Base-by-base conservation (phyloP, 1,139 yeast species). In the Candida labiduridarum region DNA sequence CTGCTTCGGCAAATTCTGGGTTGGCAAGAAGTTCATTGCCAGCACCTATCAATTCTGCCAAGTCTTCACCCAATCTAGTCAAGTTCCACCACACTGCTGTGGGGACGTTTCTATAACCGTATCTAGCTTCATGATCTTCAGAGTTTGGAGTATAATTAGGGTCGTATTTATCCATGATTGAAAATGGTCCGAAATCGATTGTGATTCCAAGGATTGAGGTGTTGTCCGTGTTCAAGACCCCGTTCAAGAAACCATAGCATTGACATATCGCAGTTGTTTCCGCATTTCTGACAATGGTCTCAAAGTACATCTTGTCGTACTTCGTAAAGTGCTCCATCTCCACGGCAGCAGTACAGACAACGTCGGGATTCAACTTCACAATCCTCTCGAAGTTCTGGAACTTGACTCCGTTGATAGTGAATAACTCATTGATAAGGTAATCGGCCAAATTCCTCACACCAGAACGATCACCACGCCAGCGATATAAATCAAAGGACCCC, bases 111-210 rank as follows among this genome's bases (percentile, higher is more conserved):
- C 79, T 79, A 67, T 87, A 92, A 9, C 91, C 83, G 65, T 94
- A 94, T 45, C 97, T 74, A 27, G 72, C 66, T 49, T 76, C 73
- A 45, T 79, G 82, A 64, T 94, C 99, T 63, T 91, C 97, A 49
- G 91, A 92, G 63, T 94, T 94, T 1, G 98, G 95, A 0, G 97
- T 88, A 63, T 81, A 92, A 48, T 79, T 68, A 7, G 96, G 92
- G 61, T 90, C 85, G 64, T 86, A 94, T 50, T 82, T 82, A 63
- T 92, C 97, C 84, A 88, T 77, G 49, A 91, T 88, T 22, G 96
- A 88, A 70, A 89, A 94, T 1, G 99, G 99, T 3, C 99, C 99
- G 65, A 87, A 94, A 67, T 94, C 99, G 69, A 94, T 82, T 0
- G 96, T 83, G 14, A 92, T 72, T 0, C 99, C 99, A 43, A 87